Evolutionary conservation across 352 stramenopile species (phyloP).

Genomic region (Hyaloperonospora arabidopsidis): DNA sequence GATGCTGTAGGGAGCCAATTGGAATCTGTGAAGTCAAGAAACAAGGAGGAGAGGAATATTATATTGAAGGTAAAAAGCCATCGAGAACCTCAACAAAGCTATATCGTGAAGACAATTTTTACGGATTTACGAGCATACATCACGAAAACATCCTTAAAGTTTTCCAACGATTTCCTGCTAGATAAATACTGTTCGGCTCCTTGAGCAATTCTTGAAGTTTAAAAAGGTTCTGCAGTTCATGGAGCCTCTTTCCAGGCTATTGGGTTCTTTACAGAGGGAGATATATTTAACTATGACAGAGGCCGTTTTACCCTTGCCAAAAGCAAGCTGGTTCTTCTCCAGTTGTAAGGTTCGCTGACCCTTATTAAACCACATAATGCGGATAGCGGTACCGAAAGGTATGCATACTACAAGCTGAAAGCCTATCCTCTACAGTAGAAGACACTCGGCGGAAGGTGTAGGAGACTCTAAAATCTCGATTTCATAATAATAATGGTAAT

Average conservation of each 20-base stretch:
- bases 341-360: not conserved
- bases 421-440: not conserved
- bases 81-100: too few species aligned
- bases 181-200: not conserved
- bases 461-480: not conserved
- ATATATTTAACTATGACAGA: not conserved
- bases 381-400: not conserved
- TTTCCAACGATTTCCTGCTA: not conserved
- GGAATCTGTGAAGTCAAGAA: too few species aligned
- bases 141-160: not conserved
- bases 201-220: not conserved
- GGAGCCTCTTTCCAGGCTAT: not conserved
- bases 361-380: not conserved
- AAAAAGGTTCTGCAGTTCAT: not conserved
- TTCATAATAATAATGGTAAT: not conserved
- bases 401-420: not conserved
- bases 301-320: not conserved
- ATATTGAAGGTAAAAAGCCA: too few species aligned
- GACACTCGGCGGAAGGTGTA: not conserved
- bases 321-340: not conserved
- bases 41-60: too few species aligned
- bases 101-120: not conserved
- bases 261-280: not conserved
- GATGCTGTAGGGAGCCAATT: too few species aligned
- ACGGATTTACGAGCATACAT: not conserved